These are phyloP conservation scores for Neocucurbitaria cava DNA, from an alignment of 2,329 filamentous ascomycete genomes.

Conservation along the genomic window DNA sequence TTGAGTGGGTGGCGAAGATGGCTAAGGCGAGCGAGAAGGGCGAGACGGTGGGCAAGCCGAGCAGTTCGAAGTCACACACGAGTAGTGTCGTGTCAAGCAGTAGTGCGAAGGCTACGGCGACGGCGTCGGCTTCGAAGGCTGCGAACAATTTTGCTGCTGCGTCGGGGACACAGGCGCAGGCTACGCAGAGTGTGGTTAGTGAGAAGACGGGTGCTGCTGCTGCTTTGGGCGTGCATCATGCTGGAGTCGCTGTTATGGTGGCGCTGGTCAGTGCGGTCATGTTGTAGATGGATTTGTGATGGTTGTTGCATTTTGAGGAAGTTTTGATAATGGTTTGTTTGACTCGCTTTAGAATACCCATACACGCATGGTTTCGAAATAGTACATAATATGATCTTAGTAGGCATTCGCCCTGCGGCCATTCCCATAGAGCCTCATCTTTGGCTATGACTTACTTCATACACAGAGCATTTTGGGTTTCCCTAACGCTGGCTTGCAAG, in stretches of 20 bases:
- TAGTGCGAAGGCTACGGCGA: conserved; percentile 6
- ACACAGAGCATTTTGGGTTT: too few species aligned
- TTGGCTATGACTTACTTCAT: too few species aligned
- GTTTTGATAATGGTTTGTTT: background rate
- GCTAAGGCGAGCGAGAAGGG: conserved; percentile 18
- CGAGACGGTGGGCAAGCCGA: conserved; percentile 15
- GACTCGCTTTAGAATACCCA: background rate
- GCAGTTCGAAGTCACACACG: conserved; percentile 7
- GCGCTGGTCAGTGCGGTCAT: background rate
- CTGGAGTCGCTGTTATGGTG: background rate
- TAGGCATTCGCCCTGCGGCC: background rate
- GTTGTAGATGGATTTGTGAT: background rate
- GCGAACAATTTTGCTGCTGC: background rate
- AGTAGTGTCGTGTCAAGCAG: background rate
- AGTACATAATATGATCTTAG: background rate
- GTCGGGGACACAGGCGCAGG: conserved; percentile 10
- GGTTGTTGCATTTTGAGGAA: background rate
- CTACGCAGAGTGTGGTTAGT: conserved; percentile 13
- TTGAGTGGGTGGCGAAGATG: conserved; percentile 24
- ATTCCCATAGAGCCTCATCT: too few species aligned
- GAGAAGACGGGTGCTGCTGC: background rate
- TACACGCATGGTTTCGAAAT: background rate
- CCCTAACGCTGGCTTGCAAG: too few species aligned
- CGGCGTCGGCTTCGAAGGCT: conserved; percentile 3
- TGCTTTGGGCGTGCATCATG: background rate